Conservation (phyloP, 768 basidiomycete species). For the Cystoderma amianthinum region DNA sequence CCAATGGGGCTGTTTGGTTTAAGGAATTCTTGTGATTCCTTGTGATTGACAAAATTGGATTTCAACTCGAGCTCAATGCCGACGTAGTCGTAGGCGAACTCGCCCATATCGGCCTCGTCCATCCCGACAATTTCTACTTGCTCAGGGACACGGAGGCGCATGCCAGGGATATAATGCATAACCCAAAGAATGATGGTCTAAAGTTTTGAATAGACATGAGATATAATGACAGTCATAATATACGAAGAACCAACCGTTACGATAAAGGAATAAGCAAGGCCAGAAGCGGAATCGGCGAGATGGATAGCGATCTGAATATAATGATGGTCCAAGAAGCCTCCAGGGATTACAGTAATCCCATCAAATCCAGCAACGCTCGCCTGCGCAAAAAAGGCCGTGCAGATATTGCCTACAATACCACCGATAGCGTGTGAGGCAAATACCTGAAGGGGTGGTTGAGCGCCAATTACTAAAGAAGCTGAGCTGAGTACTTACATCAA, state of each 20-base stretch:
- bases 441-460: conserved; percentile 41
- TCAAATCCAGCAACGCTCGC: conserved; percentile 74
- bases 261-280: conserved; percentile 66
- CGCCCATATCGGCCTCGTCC: conserved; percentile 70
- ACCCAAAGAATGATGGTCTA: conserved; percentile 69
- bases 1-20: too few relatives aligned
- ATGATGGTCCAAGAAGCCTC: conserved; percentile 86
- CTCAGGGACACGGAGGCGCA: conserved; percentile 55
- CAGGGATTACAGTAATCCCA: conserved; percentile 55
- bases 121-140: conserved; percentile 60
- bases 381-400: conserved; percentile 89
- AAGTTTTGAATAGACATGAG: not conserved
- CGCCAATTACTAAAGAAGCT: not conserved
- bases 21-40: not conserved
- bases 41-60: conserved; percentile 6
- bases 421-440: conserved; percentile 83
- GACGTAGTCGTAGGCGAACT: conserved; percentile 68
- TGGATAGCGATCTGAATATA: conserved; percentile 83
- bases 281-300: conserved; percentile 65
- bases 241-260: conserved; percentile 43
- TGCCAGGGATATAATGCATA: conserved; percentile 72
- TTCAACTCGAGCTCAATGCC: conserved; percentile 44
- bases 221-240: conserved; percentile 19
- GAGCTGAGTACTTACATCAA: conserved; percentile 58
- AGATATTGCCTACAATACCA: conserved; percentile 73